A percentile compares a stretch with the other conserved stretches of the same genome.
These are phyloP conservation scores for Fomitopsis pinicola DNA, from an alignment of 1,284 basidiomycete species.

Conservation along the genomic window DNA sequence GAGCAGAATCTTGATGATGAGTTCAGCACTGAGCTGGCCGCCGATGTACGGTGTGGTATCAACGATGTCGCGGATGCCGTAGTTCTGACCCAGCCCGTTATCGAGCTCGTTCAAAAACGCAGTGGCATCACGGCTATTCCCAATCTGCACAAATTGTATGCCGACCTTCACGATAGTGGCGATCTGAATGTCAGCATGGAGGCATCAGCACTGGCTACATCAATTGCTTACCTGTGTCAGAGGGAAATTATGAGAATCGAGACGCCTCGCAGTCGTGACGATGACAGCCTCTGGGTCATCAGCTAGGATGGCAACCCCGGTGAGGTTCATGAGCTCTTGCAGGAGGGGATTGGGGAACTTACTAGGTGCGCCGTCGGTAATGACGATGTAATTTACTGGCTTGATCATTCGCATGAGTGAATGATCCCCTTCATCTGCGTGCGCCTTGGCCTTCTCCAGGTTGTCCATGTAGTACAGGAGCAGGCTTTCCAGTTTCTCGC, in stretches of 20 bases:
- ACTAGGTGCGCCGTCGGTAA: constrained; percentile 62
- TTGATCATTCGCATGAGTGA: constrained; percentile 36
- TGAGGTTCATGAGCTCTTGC: background rate
- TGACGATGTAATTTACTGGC: constrained; percentile 55
- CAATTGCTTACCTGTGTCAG: constrained; percentile 42
- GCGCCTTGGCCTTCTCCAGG: constrained; percentile 35
- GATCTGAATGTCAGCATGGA: background rate
- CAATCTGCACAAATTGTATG: constrained; percentile 63
- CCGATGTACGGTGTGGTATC: constrained; percentile 53
- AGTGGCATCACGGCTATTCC: constrained; percentile 39
- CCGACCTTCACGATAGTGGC: constrained; percentile 34
- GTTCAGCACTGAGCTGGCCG: constrained; percentile 34
- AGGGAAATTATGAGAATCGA: constrained; percentile 45
- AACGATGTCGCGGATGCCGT: constrained; percentile 44
- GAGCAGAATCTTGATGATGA: constrained; percentile 49
- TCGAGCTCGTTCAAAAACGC: constrained; percentile 45
- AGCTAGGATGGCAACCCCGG: constrained; percentile 26
- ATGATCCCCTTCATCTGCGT: constrained; percentile 25
- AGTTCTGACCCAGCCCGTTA: constrained; percentile 34
- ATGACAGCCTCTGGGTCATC: constrained; percentile 50
- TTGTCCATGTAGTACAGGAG: constrained; percentile 40
- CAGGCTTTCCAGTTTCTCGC: constrained; percentile 41
- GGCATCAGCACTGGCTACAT: background rate
- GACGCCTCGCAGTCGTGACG: constrained; percentile 40
- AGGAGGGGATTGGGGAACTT: constrained; percentile 13